Evolutionary conservation across 1,139 yeast species (phyloP).

Genomic region (Blastobotrys aristatus): DNA sequence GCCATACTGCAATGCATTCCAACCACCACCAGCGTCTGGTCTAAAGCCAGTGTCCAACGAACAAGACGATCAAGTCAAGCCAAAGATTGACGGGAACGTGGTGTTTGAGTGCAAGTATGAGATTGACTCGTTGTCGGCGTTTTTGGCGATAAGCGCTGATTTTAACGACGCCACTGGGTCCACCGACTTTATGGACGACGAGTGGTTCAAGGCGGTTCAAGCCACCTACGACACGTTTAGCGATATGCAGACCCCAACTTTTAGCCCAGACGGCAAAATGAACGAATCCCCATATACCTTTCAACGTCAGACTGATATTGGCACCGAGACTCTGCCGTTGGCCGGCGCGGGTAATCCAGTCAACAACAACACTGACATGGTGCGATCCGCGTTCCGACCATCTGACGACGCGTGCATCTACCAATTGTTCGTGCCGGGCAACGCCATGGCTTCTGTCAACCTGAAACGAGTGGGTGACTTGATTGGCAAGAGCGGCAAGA

Average conservation of each 20-base stretch:
- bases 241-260: constrained; percentile 61
- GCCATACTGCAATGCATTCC: constrained; percentile 86
- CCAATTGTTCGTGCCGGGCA: constrained; percentile 79
- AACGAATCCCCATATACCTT: constrained; percentile 48
- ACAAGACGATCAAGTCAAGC: constrained; percentile 59
- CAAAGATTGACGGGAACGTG: constrained; percentile 59
- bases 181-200: constrained; percentile 40
- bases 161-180: constrained; percentile 52
- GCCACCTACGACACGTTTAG: constrained; percentile 48
- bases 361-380: constrained; percentile 55
- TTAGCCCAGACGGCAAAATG: constrained; percentile 46
- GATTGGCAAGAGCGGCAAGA: constrained; percentile 17
- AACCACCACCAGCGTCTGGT: constrained; percentile 64
- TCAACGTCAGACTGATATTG: constrained; percentile 63
- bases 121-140: constrained; percentile 75
- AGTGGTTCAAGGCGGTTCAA: constrained; percentile 59
- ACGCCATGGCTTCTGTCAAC: constrained; percentile 67
- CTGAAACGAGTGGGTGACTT: constrained; percentile 35
- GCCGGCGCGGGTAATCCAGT: constrained; percentile 81
- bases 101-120: constrained; percentile 89
- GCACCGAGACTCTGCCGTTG: constrained; percentile 72
- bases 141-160: constrained; percentile 65
- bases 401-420: constrained; percentile 78
- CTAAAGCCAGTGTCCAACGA: constrained; percentile 47
- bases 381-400: constrained; percentile 80